Percentiles rank a stretch among this genome's conserved stretches.
Evolutionary conservation across 192 early-diverging fungal species (phyloP).

Genomic region (Anaeromyces robustus): DNA sequence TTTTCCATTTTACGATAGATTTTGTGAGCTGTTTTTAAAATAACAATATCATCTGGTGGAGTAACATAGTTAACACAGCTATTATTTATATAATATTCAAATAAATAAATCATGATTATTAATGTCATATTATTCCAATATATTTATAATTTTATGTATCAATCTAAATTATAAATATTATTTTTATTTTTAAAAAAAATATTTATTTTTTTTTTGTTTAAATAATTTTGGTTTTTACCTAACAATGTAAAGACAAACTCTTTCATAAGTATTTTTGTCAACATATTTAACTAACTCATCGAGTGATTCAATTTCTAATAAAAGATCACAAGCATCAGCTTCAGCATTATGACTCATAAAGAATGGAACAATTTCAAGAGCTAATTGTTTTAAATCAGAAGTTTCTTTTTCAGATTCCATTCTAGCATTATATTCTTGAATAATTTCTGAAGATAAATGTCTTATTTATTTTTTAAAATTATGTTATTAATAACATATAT

Average conservation of each 20-base stretch:
- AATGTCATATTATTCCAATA: too few relatives aligned
- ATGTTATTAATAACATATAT: too few relatives aligned
- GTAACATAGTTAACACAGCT: constrained; percentile 84
- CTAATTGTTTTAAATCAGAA: constrained; percentile 46
- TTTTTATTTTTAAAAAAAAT: too few relatives aligned
- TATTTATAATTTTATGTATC: too few relatives aligned
- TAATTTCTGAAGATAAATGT: constrained; percentile 82
- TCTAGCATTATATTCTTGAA: constrained; percentile 57
- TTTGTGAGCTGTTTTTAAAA: constrained; percentile 68
- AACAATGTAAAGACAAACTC: constrained; percentile 90
- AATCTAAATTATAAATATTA: too few relatives aligned
- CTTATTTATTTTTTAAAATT: constrained; percentile 10
- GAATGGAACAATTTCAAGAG: constrained; percentile 80
- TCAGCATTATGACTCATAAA: constrained; percentile 95
- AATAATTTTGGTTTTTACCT: constrained; percentile 24
- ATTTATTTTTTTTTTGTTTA: too few relatives aligned
- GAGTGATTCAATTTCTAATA: constrained; percentile 76
- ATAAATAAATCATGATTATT: not conserved
- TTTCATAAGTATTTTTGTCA: constrained; percentile 80
- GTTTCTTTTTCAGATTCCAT: constrained; percentile 36
- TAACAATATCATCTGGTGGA: constrained; percentile 72
- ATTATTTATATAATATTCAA: not conserved
- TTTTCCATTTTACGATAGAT: constrained; percentile 78
- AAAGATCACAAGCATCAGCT: constrained; percentile 92
- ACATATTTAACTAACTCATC: constrained; percentile 67